Base-by-base conservation (phyloP, 2,329 filamentous ascomycete genomes). In the Lachnellula subtilissima region DNA sequence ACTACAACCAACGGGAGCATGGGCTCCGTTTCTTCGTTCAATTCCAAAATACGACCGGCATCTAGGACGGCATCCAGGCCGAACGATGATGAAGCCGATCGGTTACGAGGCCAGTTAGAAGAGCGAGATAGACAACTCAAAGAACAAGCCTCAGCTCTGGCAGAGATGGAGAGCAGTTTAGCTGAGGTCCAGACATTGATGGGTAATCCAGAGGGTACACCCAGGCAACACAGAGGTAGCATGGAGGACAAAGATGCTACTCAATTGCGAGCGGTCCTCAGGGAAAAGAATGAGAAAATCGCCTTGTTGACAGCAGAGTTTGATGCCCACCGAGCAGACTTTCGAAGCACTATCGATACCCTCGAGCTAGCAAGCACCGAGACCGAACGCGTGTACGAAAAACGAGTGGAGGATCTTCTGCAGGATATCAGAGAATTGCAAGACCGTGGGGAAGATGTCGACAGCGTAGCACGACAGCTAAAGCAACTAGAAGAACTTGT, bases 231-330 rank as follows among this genome's bases (percentile, higher is more conserved):
- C 71, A 76, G 65, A 73, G 76, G 59, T 62, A 80, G 76, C 64
- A 63, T 81, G 23, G 85, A 86, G 55, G 88, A 88, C 55, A 86
- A 86, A 63, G 92, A 96, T 69, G 80, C 85, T 2, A 71, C 81
- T 5, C 88, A 95, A 69, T 78, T 99, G 55, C 85, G 92, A 53
- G 83, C 87, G n/a, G 74, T 96, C 65, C 75, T 99, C 53, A 83
- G 90, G 23, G 94, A 99, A 74, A 97, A 96, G 80, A 97, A 97
- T 67, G 94, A 99, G 56, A 96, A 92, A 76, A 97, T 99, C 63
- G 86, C 88, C 25, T 86, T 93, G 78, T 81, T 99, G 64, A 97
- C 92, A 0, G 84, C 89, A 8, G 94, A 99, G 69, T 99, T 99
- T 66, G 94, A 99, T 69, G 85, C 88, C 9, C 93, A 99, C 70